Evolutionary conservation across 2,329 filamentous ascomycete genomes (phyloP).

Genomic region (Ampelomyces quisqualis): DNA sequence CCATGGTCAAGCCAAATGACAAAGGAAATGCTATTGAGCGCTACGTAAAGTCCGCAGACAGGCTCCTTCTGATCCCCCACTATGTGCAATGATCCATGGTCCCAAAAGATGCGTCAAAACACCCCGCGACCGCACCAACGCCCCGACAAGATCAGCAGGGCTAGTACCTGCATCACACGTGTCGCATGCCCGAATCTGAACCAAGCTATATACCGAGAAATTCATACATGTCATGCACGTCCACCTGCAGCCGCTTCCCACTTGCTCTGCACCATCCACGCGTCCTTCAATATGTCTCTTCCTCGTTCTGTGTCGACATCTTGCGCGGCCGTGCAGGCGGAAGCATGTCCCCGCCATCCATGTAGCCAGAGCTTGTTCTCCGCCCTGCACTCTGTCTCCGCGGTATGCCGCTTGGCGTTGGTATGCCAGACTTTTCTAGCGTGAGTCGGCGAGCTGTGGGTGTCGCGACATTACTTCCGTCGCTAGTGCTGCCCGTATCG

Average conservation of each 20-base stretch:
- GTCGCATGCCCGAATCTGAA: constrained; percentile 8
- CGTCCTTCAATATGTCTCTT: constrained; percentile 57
- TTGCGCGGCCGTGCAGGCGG: constrained; percentile 52
- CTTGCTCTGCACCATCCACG: constrained; percentile 4
- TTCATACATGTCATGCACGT: constrained; percentile 14
- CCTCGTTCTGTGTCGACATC: constrained; percentile 54
- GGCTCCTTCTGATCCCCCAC: constrained; percentile 2
- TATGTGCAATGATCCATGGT: constrained; percentile 13
- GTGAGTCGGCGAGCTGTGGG: constrained; percentile 50
- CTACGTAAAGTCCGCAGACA: constrained; percentile 23
- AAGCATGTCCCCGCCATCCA: constrained; percentile 49
- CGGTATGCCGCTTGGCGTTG: constrained; percentile 51
- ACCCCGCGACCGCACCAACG: not conserved
- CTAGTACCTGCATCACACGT: constrained; percentile 14
- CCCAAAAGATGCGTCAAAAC: constrained; percentile 5
- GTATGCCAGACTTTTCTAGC: constrained; percentile 51
- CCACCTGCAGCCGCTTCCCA: constrained; percentile 16
- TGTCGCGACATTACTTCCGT: constrained; percentile 44
- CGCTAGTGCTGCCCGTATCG: constrained; percentile 49
- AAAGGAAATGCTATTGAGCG: constrained; percentile 35
- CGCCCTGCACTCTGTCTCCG: constrained; percentile 54
- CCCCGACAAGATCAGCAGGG: constrained; percentile 3
- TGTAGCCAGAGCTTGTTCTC: constrained; percentile 41
- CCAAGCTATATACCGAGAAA: constrained; percentile 13
- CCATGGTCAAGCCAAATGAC: too few species aligned